phyloP scores from a whole-genome alignment of 2,329 filamentous ascomycete species.

The Emmonsia crescens region DNA sequence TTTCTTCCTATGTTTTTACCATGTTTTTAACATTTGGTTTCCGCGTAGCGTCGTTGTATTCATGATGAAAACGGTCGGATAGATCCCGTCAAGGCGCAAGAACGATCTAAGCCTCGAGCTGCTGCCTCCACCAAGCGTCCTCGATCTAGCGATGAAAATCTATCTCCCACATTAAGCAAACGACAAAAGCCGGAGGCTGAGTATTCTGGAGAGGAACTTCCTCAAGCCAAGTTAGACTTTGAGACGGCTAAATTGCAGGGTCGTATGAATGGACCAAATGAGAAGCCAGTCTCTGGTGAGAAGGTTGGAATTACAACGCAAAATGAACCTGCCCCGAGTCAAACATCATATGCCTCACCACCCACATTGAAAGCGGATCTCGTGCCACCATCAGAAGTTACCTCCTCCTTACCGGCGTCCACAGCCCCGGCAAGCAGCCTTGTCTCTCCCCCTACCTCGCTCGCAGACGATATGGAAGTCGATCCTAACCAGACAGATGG shows the following conservation, averaged over 20 bases:
- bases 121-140: slow-evolving; percentile 46
- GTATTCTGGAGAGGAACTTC: slow-evolving; percentile 13
- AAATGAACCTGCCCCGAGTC: slow-evolving; percentile 16
- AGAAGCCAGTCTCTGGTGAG: slow-evolving; percentile 7
- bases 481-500: slow-evolving; percentile 18
- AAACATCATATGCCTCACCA: slow-evolving; percentile 28
- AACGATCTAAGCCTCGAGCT: slow-evolving; percentile 49
- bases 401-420: slow-evolving; percentile 17
- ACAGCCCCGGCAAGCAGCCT: slow-evolving; percentile 28
- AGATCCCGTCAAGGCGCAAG: slow-evolving; percentile 53
- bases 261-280: neutral
- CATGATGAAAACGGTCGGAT: slow-evolving; percentile 55
- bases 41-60: slow-evolving; percentile 50
- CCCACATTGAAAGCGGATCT: slow-evolving; percentile 27
- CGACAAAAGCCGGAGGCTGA: slow-evolving; percentile 27
- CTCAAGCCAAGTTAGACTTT: neutral
- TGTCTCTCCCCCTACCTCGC: slow-evolving; percentile 36
- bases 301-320: neutral
- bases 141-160: slow-evolving; percentile 32
- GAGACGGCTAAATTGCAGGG: neutral
- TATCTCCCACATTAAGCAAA: slow-evolving; percentile 18
- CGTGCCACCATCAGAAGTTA: slow-evolving; percentile 17
- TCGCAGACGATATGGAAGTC: slow-evolving; percentile 32
- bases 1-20: slow-evolving; percentile 15
- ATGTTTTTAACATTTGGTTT: slow-evolving; percentile 8